A percentile compares a stretch with the other conserved stretches of the same genome.
Conservation (phyloP, 371 early-diverging fungal genomes). For the Lichtheimia corymbifera region DNA sequence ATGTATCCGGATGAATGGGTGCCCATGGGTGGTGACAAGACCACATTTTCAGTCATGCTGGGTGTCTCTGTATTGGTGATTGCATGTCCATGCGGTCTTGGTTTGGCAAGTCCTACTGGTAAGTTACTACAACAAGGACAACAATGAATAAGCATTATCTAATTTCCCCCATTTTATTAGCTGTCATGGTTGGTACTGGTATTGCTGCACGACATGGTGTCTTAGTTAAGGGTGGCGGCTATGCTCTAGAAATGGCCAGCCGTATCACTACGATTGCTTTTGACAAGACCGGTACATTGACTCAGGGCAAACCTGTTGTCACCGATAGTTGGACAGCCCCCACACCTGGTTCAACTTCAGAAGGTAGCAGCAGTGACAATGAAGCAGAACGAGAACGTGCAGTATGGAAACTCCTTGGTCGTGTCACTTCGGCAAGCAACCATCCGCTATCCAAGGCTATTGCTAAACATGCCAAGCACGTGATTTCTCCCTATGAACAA, state of each 20-base stretch:
- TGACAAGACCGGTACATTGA: conserved; percentile 88
- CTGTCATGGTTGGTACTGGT: conserved; percentile 90
- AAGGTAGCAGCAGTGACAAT: neutral
- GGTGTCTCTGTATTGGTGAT: conserved; percentile 70
- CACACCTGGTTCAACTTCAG: neutral
- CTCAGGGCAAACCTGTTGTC: conserved; percentile 63
- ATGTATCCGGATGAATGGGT: conserved; percentile 49
- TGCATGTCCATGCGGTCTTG: conserved; percentile 76
- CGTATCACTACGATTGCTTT: conserved; percentile 92
- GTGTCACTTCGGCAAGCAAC: conserved; percentile 45
- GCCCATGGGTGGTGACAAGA: conserved; percentile 42
- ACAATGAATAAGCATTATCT: too few species aligned
- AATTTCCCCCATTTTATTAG: conserved; percentile 24
- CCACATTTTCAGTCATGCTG: conserved; percentile 41
- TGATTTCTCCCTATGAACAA: conserved; percentile 9
- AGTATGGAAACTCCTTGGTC: conserved; percentile 48
- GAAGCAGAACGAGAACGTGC: conserved; percentile 13
- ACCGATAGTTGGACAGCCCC: conserved; percentile 40
- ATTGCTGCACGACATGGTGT: conserved; percentile 76
- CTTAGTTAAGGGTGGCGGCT: conserved; percentile 54
- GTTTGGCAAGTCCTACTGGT: conserved; percentile 81
- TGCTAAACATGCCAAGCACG: conserved; percentile 33
- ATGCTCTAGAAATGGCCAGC: conserved; percentile 72
- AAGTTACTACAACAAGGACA: neutral
- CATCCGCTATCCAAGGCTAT: conserved; percentile 49